Percentiles rank a stretch among this genome's conserved stretches.
Evolutionary conservation across 192 early-diverging fungal species (phyloP).

Genomic region (Powellomyces hirtus): DNA sequence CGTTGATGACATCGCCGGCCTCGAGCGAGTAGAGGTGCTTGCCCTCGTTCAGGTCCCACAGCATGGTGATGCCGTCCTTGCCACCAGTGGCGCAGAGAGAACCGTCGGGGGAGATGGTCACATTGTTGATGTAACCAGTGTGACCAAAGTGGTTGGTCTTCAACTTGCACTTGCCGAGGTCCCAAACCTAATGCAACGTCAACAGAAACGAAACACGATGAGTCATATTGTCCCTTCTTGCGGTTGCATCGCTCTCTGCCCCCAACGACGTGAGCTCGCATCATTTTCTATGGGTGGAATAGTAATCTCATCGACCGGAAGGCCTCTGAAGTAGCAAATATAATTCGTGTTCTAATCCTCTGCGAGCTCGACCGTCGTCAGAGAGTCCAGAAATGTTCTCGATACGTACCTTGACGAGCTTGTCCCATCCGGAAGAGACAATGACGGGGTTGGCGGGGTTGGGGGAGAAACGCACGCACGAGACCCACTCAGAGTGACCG

Average conservation of each 20-base stretch:
- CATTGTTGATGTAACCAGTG: slow-evolving; percentile 95
- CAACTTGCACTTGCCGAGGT: slow-evolving; percentile 97
- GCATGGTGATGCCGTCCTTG: slow-evolving; percentile 98
- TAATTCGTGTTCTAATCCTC: slow-evolving; percentile 26
- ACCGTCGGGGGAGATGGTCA: slow-evolving; percentile 99
- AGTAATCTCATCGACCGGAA: slow-evolving; percentile 41
- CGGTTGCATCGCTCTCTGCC: not conserved
- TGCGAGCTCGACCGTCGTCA: not conserved
- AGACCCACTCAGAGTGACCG: slow-evolving; percentile 98
- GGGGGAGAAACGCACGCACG: slow-evolving; percentile 98
- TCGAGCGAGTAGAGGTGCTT: slow-evolving; percentile 99
- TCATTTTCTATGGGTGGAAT: slow-evolving; percentile 35
- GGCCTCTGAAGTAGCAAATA: slow-evolving; percentile 56
- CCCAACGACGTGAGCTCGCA: slow-evolving; percentile 8
- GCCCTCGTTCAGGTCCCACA: slow-evolving; percentile 99
- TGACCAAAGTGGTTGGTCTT: slow-evolving; percentile 99
- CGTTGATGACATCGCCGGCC: slow-evolving; percentile 93
- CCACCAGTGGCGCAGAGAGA: slow-evolving; percentile 99
- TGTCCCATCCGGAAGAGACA: slow-evolving; percentile 98
- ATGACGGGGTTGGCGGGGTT: slow-evolving; percentile 98
- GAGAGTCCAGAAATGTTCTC: not conserved
- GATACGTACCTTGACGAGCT: slow-evolving; percentile 92
- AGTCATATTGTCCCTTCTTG: no score
- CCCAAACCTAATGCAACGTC: slow-evolving; percentile 80
- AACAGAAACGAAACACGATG: not conserved